A percentile compares a stretch with the other conserved stretches of the same genome.
Evolutionary conservation across 495 filamentous ascomycete species (phyloP).

Genomic region (Hypoxylon intermedium): DNA sequence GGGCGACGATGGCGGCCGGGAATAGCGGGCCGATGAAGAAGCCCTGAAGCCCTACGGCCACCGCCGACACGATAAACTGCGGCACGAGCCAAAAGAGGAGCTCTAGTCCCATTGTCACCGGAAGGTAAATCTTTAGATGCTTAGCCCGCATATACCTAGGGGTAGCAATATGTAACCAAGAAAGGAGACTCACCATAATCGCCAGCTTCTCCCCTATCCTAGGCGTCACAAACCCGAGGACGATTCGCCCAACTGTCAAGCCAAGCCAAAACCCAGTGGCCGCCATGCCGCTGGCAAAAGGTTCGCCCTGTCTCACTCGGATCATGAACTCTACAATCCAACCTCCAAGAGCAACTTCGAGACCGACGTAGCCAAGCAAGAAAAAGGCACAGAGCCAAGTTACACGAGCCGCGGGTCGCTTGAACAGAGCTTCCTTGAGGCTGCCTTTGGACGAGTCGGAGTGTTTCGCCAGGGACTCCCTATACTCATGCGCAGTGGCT

Average conservation of each 20-base stretch:
- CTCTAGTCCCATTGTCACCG: conserved; percentile 70
- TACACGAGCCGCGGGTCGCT: conserved; percentile 51
- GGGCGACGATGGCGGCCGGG: too few relatives aligned
- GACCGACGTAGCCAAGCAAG: conserved; percentile 79
- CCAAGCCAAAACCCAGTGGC: conserved; percentile 87
- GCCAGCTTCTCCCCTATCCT: conserved; percentile 75
- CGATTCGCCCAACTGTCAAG: conserved; percentile 75
- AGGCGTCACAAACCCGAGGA: conserved; percentile 72
- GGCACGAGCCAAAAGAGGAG: conserved; percentile 85
- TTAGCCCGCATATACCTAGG: conserved; percentile 54
- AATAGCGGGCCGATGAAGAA: conserved; percentile 83
- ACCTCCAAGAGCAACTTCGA: conserved; percentile 84
- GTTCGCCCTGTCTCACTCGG: conserved; percentile 72
- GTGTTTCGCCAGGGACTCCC: conserved; percentile 56
- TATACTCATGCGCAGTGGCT: conserved; percentile 67
- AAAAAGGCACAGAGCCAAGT: conserved; percentile 82
- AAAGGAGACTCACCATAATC: conserved; percentile 45
- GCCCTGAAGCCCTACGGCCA: conserved; percentile 77
- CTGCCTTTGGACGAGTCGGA: conserved; percentile 41
- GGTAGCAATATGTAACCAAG: background rate
- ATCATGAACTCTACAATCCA: conserved; percentile 92
- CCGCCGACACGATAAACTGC: conserved; percentile 72
- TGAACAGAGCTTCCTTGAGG: conserved; percentile 63
- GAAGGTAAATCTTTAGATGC: conserved; percentile 58
- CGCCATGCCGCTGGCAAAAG: conserved; percentile 76